Evolutionary conservation across 2,329 filamentous ascomycete genomes (phyloP).

Genomic region (Phyllosticta citribraziliensis): DNA sequence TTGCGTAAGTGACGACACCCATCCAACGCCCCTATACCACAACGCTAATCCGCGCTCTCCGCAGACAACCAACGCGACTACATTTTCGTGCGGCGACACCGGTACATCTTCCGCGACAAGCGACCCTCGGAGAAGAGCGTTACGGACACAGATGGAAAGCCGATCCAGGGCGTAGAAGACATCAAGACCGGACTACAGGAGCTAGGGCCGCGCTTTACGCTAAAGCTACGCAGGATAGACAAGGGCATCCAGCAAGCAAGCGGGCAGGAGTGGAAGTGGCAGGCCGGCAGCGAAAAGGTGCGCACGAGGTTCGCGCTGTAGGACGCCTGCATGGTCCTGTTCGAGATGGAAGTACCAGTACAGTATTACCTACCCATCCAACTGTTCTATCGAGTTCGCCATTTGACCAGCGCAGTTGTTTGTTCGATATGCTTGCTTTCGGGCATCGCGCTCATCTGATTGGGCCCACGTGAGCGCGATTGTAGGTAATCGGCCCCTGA

Average conservation of each 20-base stretch:
- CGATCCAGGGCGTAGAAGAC: conserved; percentile 73
- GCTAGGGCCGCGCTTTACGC: conserved; percentile 69
- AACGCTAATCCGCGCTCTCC: background rate
- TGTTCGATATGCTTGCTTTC: too few relatives aligned
- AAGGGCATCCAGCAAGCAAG: conserved; percentile 70
- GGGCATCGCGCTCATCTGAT: too few relatives aligned
- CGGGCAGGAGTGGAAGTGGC: conserved; percentile 93
- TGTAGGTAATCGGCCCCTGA: too few relatives aligned
- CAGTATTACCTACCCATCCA: background rate
- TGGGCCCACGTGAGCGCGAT: too few relatives aligned
- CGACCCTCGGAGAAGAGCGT: conserved; percentile 78
- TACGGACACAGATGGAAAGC: conserved; percentile 68
- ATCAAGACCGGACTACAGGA: conserved; percentile 86
- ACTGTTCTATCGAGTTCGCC: too few relatives aligned
- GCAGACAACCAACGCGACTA: conserved; percentile 83
- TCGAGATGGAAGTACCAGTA: background rate
- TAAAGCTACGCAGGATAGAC: conserved; percentile 86
- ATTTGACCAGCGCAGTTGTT: too few relatives aligned
- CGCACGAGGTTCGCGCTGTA: conserved; percentile 88
- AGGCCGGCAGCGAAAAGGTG: conserved; percentile 87
- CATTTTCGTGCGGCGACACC: conserved; percentile 82
- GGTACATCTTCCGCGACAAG: conserved; percentile 91
- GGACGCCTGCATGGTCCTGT: background rate
- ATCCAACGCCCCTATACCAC: background rate
- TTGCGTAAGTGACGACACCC: conserved; percentile 36